These are phyloP conservation scores for Oryza punctata DNA, from an alignment of 176 grass and related monocot genomes.

Conservation along the genomic window DNA sequence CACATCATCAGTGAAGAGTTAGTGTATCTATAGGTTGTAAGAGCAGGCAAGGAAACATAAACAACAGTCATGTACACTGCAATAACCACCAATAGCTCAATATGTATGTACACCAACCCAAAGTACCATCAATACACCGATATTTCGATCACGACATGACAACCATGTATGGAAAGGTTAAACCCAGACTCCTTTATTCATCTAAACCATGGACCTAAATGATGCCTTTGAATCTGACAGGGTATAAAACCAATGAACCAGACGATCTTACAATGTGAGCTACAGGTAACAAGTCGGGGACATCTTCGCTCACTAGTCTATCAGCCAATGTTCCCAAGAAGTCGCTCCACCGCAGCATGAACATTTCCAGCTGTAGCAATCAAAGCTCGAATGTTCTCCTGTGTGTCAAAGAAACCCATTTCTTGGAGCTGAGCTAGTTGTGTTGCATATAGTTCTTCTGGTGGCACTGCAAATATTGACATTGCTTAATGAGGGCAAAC, in stretches of 20 bases:
- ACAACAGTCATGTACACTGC: conserved; percentile 42
- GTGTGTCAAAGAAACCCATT: conserved; percentile 79
- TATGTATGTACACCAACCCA: conserved; percentile 57
- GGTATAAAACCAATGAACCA: conserved; percentile 45
- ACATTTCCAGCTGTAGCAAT: conserved; percentile 66
- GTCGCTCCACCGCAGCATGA: conserved; percentile 71
- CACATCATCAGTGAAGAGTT: background rate
- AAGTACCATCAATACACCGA: conserved; percentile 35
- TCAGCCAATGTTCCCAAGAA: conserved; percentile 67
- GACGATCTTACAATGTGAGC: conserved; percentile 26
- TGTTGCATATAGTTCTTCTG: conserved; percentile 67
- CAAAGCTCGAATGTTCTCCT: conserved; percentile 75
- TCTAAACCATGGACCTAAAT: conserved; percentile 40
- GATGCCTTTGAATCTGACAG: conserved; percentile 28
- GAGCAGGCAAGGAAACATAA: background rate
- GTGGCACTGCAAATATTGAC: conserved; percentile 45
- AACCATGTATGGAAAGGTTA: conserved; percentile 38
- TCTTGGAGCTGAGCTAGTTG: conserved; percentile 76
- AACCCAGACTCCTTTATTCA: conserved; percentile 38
- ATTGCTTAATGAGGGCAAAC: background rate
- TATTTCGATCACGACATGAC: conserved; percentile 30
- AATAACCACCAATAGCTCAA: conserved; percentile 16
- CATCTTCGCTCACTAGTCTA: conserved; percentile 14
- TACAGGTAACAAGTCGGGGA: background rate
- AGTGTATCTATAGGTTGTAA: background rate